Evolutionary conservation across 2,329 filamentous ascomycete species (phyloP).

Genomic region (Cladosporium halotolerans): DNA sequence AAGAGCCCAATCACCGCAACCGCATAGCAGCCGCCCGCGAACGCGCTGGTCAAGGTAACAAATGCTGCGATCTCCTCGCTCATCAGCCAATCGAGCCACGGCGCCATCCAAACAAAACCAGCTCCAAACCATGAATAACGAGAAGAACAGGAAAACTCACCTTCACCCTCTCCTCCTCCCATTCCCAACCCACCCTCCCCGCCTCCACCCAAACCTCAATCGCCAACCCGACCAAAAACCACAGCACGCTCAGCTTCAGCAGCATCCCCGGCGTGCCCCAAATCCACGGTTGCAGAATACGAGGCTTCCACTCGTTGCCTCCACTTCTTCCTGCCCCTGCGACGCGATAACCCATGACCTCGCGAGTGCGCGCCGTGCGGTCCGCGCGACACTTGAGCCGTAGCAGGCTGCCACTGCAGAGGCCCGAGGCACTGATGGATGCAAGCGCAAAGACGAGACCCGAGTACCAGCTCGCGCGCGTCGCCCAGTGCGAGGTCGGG

Average conservation of each 20-base stretch:
- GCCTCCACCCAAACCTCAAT: neutral
- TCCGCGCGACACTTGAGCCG: neutral
- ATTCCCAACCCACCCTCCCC: neutral
- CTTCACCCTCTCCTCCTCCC: neutral
- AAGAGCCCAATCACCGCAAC: slow-evolving; percentile 16
- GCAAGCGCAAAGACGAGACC: neutral
- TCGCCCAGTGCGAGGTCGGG: neutral
- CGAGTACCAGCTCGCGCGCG: slow-evolving; percentile 2
- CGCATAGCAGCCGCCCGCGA: slow-evolving; percentile 25
- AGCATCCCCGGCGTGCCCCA: neutral
- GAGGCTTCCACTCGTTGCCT: neutral
- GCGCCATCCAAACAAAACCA: neutral
- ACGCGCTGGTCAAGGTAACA: neutral
- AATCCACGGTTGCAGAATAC: neutral
- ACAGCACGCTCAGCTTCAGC: neutral
- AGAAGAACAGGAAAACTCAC: neutral
- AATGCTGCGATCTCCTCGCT: neutral
- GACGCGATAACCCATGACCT: neutral
- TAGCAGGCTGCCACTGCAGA: neutral
- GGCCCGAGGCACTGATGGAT: neutral
- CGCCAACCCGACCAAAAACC: neutral
- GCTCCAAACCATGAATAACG: too few species aligned
- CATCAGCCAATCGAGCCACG: neutral
- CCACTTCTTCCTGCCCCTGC: neutral
- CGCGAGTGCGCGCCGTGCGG: neutral